Conservation (phyloP, 148 eudicot species). For the Gaultheria prostrata region DNA sequence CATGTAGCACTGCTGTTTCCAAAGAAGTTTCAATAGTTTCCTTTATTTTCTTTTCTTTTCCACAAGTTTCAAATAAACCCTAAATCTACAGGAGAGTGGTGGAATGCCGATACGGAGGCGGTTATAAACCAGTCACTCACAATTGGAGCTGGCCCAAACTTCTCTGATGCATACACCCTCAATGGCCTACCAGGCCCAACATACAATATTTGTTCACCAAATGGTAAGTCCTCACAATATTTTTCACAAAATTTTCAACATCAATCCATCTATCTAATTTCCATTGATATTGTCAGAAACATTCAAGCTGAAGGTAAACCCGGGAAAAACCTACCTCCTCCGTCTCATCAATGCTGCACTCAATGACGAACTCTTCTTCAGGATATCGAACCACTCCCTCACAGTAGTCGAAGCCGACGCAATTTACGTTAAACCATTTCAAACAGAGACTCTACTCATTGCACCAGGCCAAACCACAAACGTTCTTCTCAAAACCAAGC, state of each 20-base stretch:
- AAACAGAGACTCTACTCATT: slow-evolving; percentile 42
- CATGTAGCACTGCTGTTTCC: too few species aligned
- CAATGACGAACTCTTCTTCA: slow-evolving; percentile 70
- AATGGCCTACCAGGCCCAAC: slow-evolving; percentile 62
- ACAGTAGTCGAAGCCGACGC: slow-evolving; percentile 71
- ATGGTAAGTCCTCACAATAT: slow-evolving; percentile 25
- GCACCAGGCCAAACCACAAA: slow-evolving; percentile 75
- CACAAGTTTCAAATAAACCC: background rate
- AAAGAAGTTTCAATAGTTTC: too few species aligned
- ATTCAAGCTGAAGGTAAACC: slow-evolving; percentile 56
- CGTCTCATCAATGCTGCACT: slow-evolving; percentile 76
- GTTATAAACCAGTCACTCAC: slow-evolving; percentile 55
- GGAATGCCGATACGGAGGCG: slow-evolving; percentile 54
- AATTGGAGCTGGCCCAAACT: slow-evolving; percentile 56
- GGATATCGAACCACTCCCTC: slow-evolving; percentile 60
- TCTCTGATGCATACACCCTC: slow-evolving; percentile 58
- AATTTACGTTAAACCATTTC: slow-evolving; percentile 53
- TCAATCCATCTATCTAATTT: background rate
- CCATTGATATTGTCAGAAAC: slow-evolving; percentile 28
- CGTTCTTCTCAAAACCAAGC: slow-evolving; percentile 55
- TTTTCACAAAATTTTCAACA: background rate
- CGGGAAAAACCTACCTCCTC: slow-evolving; percentile 62
- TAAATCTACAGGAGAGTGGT: slow-evolving; percentile 56
- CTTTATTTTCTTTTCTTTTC: too few species aligned
- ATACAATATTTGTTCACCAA: slow-evolving; percentile 53